These are phyloP conservation scores for Ustilago tritici DNA, from an alignment of 1,284 basidiomycete species.

Conservation along the genomic window DNA sequence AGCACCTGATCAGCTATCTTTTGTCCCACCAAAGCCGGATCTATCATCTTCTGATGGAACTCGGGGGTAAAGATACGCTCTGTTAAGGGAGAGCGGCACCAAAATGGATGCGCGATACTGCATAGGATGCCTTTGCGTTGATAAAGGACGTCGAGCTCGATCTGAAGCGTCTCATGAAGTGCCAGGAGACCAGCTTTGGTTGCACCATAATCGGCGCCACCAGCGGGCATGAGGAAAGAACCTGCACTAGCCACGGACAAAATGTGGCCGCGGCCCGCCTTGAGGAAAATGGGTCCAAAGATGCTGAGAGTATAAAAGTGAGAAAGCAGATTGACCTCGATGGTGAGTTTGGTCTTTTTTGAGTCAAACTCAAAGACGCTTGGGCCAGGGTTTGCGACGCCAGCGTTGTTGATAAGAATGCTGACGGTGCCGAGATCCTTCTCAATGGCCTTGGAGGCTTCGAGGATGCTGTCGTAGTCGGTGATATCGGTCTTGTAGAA, in stretches of 20 bases:
- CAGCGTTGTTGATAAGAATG: constrained; percentile 58
- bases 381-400: constrained; percentile 57
- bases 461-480: constrained; percentile 50
- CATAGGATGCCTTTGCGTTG: constrained; percentile 45
- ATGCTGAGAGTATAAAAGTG: constrained; percentile 62
- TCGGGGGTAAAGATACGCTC: constrained; percentile 10
- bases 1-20: constrained; percentile 37
- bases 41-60: constrained; percentile 26
- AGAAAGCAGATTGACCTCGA: constrained; percentile 64
- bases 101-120: constrained; percentile 38
- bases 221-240: constrained; percentile 60
- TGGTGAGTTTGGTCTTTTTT: constrained; percentile 48
- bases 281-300: constrained; percentile 65
- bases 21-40: constrained; percentile 14
- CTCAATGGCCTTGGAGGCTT: constrained; percentile 51
- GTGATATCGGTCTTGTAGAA: constrained; percentile 65
- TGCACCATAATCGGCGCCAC: constrained; percentile 60
- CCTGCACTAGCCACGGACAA: constrained; percentile 59
- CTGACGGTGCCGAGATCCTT: constrained; percentile 49
- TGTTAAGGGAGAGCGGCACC: constrained; percentile 24
- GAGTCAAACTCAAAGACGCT: constrained; percentile 53
- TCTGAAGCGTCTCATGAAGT: constrained; percentile 62
- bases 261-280: constrained; percentile 65
- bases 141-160: constrained; percentile 62
- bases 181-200: constrained; percentile 62